Conservation (phyloP, 768 basidiomycete species). For the Collybia sordida region DNA sequence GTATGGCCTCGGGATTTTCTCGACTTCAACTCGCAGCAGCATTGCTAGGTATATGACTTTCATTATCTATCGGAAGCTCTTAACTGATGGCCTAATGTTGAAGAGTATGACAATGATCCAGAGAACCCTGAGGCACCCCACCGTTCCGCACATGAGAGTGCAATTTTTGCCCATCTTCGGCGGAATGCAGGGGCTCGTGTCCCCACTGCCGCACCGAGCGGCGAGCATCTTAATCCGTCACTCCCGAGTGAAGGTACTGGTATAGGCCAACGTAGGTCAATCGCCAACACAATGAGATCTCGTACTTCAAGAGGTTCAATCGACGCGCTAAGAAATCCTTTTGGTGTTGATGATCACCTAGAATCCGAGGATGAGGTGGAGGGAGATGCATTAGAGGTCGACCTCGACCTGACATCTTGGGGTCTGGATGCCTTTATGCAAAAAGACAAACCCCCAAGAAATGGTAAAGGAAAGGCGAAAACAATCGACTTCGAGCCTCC, state of each 20-base stretch:
- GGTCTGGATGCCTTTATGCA: constrained; percentile 77
- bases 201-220: constrained; percentile 43
- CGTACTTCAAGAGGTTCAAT: constrained; percentile 58
- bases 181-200: constrained; percentile 50
- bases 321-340: constrained; percentile 71
- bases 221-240: constrained; percentile 68
- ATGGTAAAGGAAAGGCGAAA: constrained; percentile 42
- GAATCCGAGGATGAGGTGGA: constrained; percentile 54
- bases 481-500: constrained; percentile 36
- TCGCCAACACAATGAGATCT: constrained; percentile 47
- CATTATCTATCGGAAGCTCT: neutral
- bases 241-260: constrained; percentile 56
- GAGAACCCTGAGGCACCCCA: constrained; percentile 60
- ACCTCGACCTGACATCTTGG: constrained; percentile 84
- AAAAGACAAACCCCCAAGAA: constrained; percentile 56
- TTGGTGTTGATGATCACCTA: constrained; percentile 60
- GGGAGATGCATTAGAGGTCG: constrained; percentile 52
- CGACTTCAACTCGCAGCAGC: constrained; percentile 87
- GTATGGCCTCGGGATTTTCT: constrained; percentile 59
- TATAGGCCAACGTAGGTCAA: constrained; percentile 53
- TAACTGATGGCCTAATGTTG: constrained; percentile 4
- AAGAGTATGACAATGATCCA: constrained; percentile 91
- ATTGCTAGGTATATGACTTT: constrained; percentile 60
- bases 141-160: constrained; percentile 77
- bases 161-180: constrained; percentile 80